phyloP scores from a whole-genome alignment of 768 basidiomycete genomes.

The Suillus variegatus region DNA sequence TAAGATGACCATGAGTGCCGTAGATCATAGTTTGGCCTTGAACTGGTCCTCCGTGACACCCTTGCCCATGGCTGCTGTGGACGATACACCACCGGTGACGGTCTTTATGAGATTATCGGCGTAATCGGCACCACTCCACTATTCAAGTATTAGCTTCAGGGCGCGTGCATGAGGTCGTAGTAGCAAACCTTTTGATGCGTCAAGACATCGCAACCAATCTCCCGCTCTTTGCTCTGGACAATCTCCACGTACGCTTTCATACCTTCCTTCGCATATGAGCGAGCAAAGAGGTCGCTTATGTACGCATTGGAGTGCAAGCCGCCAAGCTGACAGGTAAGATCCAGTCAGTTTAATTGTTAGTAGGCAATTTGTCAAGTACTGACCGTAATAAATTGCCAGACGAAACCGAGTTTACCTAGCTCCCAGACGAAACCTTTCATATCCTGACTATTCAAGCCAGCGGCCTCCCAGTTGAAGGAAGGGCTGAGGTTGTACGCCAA shows the following conservation, averaged over 20 bases:
- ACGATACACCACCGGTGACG: slow-evolving; percentile 95
- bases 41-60: slow-evolving; percentile 95
- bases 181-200: slow-evolving; percentile 89
- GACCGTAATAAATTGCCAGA: slow-evolving; percentile 99
- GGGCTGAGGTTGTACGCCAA: slow-evolving; percentile 95
- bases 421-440: slow-evolving; percentile 93
- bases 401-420: slow-evolving; percentile 92
- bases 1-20: background rate
- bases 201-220: slow-evolving; percentile 93
- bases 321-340: slow-evolving; percentile 61
- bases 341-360: slow-evolving; percentile 11
- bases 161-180: background rate
- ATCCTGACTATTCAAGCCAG: slow-evolving; percentile 80
- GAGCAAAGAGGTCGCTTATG: slow-evolving; percentile 92
- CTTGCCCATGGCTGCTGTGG: slow-evolving; percentile 98
- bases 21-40: slow-evolving; percentile 43
- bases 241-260: slow-evolving; percentile 99
- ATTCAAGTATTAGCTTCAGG: slow-evolving; percentile 18
- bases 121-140: slow-evolving; percentile 97
- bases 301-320: slow-evolving; percentile 98
- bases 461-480: slow-evolving; percentile 93
- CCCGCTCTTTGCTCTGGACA: slow-evolving; percentile 89
- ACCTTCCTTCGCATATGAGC: slow-evolving; percentile 86
- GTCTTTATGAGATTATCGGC: slow-evolving; percentile 92
- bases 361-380: slow-evolving; percentile 28